Conservation (phyloP, 805 yeast species). For the Pichia membranifaciens region DNA sequence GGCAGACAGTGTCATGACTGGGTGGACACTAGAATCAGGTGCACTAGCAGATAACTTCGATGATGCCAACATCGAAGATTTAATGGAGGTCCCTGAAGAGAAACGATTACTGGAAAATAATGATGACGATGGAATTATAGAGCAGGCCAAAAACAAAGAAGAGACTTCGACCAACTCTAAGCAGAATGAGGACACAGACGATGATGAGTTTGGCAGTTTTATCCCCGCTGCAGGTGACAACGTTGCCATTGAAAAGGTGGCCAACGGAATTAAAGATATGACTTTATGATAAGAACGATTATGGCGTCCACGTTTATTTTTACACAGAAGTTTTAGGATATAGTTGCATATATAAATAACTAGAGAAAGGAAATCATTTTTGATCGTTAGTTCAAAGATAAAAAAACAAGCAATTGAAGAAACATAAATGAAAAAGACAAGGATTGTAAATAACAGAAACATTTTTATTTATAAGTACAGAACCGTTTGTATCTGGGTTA, state of each 20-base stretch:
- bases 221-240: slow-evolving; percentile 20
- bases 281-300: not conserved
- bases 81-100: slow-evolving; percentile 4
- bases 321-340: not conserved
- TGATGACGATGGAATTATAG: slow-evolving; percentile 20
- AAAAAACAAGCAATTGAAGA: no score
- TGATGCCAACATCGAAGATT: slow-evolving; percentile 9
- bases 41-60: slow-evolving; percentile 7
- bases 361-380: no score
- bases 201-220: slow-evolving; percentile 32
- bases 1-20: slow-evolving; percentile 14
- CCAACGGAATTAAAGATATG: not conserved
- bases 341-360: not conserved
- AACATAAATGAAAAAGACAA: not conserved
- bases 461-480: not conserved
- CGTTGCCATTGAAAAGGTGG: not conserved
- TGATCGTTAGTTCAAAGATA: no score
- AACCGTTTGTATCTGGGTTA: slow-evolving; percentile 1
- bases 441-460: not conserved
- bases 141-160: not conserved
- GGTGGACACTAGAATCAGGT: slow-evolving; percentile 11
- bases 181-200: slow-evolving; percentile 22
- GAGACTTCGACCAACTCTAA: no score
- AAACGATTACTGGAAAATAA: not conserved
- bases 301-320: not conserved